These are phyloP conservation scores for Stevia rebaudiana DNA, from an alignment of 140 eudicot species.

Conservation along the genomic window DNA sequence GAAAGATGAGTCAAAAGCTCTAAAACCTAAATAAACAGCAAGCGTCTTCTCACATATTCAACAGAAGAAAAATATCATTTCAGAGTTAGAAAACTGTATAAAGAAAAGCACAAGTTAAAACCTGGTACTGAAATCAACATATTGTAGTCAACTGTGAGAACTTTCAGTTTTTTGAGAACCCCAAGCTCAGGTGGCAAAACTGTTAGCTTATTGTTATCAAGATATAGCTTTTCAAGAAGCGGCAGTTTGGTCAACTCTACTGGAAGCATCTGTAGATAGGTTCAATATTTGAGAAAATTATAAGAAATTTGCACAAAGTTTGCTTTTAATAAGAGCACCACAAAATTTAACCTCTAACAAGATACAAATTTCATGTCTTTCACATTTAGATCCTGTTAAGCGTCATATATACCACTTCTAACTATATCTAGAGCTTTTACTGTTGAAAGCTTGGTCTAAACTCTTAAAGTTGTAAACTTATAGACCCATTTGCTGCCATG, in stretches of 20 bases:
- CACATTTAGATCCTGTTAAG: neutral
- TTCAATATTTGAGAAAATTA: neutral
- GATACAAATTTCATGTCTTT: neutral
- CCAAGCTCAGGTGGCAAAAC: constrained; percentile 92
- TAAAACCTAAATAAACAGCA: neutral
- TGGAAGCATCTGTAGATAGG: constrained; percentile 60
- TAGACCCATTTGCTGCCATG: neutral
- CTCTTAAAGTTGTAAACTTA: neutral
- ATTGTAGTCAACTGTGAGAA: constrained; percentile 81
- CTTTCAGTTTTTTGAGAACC: constrained; percentile 72
- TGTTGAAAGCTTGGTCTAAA: neutral
- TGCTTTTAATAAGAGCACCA: constrained; percentile 1
- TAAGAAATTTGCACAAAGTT: constrained; percentile 2
- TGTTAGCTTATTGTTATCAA: constrained; percentile 77
- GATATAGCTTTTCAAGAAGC: constrained; percentile 81
- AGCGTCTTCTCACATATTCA: neutral
- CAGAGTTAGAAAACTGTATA: neutral
- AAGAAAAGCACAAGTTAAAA: constrained; percentile 14
- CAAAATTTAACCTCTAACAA: neutral
- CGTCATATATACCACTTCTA: neutral
- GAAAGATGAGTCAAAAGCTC: constrained; percentile 16
- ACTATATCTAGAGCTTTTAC: neutral
- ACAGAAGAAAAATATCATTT: neutral
- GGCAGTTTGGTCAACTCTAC: constrained; percentile 85
- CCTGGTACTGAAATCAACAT: constrained; percentile 90